These are phyloP conservation scores for Misopates orontium DNA, from an alignment of 257 asterid genomes.

Conservation along the genomic window DNA sequence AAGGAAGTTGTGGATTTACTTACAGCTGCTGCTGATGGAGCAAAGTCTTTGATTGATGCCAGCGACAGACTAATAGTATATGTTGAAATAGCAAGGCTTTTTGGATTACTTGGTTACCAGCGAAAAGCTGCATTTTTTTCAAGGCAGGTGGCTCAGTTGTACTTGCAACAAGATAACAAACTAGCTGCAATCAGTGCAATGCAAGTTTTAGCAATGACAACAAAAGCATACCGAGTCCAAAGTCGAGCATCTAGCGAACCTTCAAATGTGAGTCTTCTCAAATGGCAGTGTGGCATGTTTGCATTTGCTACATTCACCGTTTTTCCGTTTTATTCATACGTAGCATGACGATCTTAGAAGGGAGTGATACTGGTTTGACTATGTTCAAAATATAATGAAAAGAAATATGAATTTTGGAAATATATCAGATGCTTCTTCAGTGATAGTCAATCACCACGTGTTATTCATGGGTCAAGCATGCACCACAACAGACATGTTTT, in stretches of 20 bases:
- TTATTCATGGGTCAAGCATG: slow-evolving; percentile 6
- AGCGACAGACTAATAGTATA: slow-evolving; percentile 86
- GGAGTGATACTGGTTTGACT: slow-evolving; percentile 3
- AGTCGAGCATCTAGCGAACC: slow-evolving; percentile 81
- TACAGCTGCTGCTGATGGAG: slow-evolving; percentile 97
- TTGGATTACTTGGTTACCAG: slow-evolving; percentile 90
- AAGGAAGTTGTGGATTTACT: slow-evolving; percentile 91
- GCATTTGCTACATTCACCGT: slow-evolving; percentile 18
- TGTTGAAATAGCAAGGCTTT: slow-evolving; percentile 93
- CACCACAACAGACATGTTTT: slow-evolving; percentile 9
- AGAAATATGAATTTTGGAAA: slow-evolving; percentile 22
- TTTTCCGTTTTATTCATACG: slow-evolving; percentile 27
- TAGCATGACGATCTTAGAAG: background rate
- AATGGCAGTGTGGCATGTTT: slow-evolving; percentile 6
- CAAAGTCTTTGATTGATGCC: slow-evolving; percentile 91
- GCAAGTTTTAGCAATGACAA: slow-evolving; percentile 99
- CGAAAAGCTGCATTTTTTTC: slow-evolving; percentile 99
- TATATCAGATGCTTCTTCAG: slow-evolving; percentile 11
- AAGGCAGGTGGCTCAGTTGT: slow-evolving; percentile 95
- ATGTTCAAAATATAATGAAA: slow-evolving; percentile 19
- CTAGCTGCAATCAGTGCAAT: slow-evolving; percentile 94
- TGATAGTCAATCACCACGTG: slow-evolving; percentile 13
- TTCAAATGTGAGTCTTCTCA: slow-evolving; percentile 53
- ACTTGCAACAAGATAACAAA: slow-evolving; percentile 92
- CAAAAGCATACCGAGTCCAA: slow-evolving; percentile 94